Evolutionary conservation across 768 basidiomycete species (phyloP), one percentile per base, ranked within the genome.

Genomic region (Hericium alpestre): DNA sequence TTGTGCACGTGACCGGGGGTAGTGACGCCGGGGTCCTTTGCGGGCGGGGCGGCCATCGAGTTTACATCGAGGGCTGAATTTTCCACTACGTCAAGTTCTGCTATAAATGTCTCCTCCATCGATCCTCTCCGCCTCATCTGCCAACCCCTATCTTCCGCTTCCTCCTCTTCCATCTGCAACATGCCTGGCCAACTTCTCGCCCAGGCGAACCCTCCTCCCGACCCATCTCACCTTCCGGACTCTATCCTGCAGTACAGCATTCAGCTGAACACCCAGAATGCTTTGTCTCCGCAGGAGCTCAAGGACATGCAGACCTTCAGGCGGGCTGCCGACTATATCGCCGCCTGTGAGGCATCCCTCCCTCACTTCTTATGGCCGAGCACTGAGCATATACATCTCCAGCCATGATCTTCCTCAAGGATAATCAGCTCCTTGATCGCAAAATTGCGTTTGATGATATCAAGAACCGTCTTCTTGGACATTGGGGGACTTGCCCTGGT

Each of bases 401-500:
- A 83, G 89, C 89, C 1, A 90, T 88, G 87, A 92, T 93, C 60
- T 94, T 90, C 73, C 73, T 95, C 57, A 83, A 79, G 59, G 73
- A 79, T 61, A 87, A 93, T 60, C 79, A 82, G 11, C 76, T 90
- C 2, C 70, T 93, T 37, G 79, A 86, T 58, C 71, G 79, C 38
- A 69, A 76, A 27, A 71, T 89, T 43, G 76, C 73, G 18, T 72
- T 77, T 27, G 82, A 86, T 47, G 78, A 92, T 67, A 84, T 95
- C 72, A 93, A 94, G 71, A 75, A 77, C 43, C 81, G 89, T 64
- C 78, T 92, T 23, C 77, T 92, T 8, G 90, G 90, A 0, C 89
- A 90, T 64, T 90, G 87, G 86, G 88, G 87, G 27, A 88, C 87
- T 27, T 89, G 88, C 63, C 88, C 87, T 0, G 91, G 90, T 20